Conservation (phyloP, 2,329 filamentous ascomycete genomes). For the Pseudodiploospora longispora region DNA sequence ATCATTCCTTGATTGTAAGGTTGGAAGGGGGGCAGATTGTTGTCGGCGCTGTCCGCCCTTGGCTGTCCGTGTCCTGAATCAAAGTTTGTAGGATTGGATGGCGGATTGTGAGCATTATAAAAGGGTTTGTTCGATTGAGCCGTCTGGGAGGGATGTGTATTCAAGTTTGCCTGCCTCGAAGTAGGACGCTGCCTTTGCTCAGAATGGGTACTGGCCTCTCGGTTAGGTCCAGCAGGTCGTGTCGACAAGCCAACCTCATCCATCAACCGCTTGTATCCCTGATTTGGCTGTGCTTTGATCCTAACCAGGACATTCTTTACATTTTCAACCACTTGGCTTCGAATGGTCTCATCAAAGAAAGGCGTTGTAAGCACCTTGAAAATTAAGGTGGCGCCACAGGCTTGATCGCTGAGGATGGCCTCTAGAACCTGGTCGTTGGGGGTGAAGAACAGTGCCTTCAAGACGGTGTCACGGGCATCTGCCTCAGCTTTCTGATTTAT, state of each 20-base stretch:
- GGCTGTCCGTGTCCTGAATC: conserved; percentile 46
- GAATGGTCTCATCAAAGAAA: conserved; percentile 90
- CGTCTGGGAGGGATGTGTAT: conserved; percentile 32
- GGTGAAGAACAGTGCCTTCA: conserved; percentile 89
- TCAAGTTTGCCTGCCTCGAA: conserved; percentile 44
- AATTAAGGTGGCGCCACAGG: conserved; percentile 88
- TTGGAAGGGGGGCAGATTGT: conserved; percentile 41
- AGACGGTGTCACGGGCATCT: conserved; percentile 81
- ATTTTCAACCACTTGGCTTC: conserved; percentile 81
- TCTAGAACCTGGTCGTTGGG: conserved; percentile 79
- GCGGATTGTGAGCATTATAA: conserved; percentile 41
- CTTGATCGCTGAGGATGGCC: conserved; percentile 82
- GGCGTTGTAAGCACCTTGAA: conserved; percentile 98
- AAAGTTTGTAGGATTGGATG: conserved; percentile 33
- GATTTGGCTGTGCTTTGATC: conserved; percentile 86
- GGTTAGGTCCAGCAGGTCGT: conserved; percentile 37
- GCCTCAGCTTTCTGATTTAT: conserved; percentile 96
- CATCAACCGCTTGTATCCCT: conserved; percentile 98
- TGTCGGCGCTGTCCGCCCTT: conserved; percentile 44
- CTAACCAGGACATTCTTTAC: conserved; percentile 81
- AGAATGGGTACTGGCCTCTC: conserved; percentile 34
- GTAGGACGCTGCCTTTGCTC: conserved; percentile 48
- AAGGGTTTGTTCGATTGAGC: conserved; percentile 41
- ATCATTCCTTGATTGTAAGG: conserved; percentile 44
- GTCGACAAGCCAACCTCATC: conserved; percentile 91